These are phyloP conservation scores for Eucalyptus cloeziana DNA, from an alignment of 345 rosid species.

Conservation along the genomic window DNA sequence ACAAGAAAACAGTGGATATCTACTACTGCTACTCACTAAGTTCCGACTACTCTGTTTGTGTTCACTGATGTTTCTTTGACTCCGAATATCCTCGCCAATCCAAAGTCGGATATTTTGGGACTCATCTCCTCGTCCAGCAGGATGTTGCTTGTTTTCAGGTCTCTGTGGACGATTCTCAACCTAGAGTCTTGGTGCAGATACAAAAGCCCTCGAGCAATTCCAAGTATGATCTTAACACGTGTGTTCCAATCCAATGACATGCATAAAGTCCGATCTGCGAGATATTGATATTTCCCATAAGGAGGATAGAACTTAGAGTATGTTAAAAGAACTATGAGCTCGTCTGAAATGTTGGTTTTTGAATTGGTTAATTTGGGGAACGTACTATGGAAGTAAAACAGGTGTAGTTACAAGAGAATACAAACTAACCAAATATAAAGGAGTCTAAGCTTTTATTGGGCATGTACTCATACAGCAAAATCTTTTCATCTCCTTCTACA, in stretches of 20 bases:
- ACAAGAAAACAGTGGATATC: too few species aligned
- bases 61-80: slow-evolving; percentile 35
- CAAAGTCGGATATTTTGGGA: slow-evolving; percentile 75
- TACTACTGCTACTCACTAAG: slow-evolving; percentile 39
- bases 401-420: not conserved
- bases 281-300: not conserved
- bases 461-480: slow-evolving; percentile 57
- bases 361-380: not conserved
- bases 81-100: slow-evolving; percentile 59
- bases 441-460: slow-evolving; percentile 58
- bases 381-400: not conserved
- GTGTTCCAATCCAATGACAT: slow-evolving; percentile 31
- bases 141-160: slow-evolving; percentile 57
- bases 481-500: slow-evolving; percentile 40
- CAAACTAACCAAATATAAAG: slow-evolving; percentile 38
- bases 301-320: not conserved
- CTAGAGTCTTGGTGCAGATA: slow-evolving; percentile 80
- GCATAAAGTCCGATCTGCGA: slow-evolving; percentile 15
- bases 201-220: slow-evolving; percentile 55
- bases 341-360: not conserved
- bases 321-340: not conserved
- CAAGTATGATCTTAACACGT: slow-evolving; percentile 39
- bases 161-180: slow-evolving; percentile 59
- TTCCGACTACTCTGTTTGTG: slow-evolving; percentile 59
- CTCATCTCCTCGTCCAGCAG: slow-evolving; percentile 55